Conservation (phyloP, 257 asterid species). For the Mitragyna speciosa region DNA sequence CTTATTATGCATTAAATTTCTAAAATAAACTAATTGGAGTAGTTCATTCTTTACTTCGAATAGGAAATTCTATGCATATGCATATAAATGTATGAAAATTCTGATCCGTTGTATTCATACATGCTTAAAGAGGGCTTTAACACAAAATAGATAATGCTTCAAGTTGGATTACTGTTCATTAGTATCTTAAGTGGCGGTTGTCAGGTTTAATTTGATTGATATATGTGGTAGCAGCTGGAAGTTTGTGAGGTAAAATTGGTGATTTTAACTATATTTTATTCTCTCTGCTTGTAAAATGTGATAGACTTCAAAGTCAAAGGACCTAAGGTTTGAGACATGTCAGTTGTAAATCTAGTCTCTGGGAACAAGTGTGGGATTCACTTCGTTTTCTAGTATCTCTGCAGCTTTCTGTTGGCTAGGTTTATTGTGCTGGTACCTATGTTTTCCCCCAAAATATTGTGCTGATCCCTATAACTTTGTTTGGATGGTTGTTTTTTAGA, state of each 20-base stretch:
- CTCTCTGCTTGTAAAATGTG: not conserved
- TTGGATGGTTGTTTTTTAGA: no score
- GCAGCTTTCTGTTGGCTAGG: not conserved
- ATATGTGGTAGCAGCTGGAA: not conserved
- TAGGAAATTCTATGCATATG: not conserved
- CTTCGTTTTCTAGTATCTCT: not conserved
- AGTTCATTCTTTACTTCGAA: not conserved
- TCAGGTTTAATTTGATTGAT: not conserved
- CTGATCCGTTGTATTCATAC: not conserved
- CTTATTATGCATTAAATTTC: not conserved
- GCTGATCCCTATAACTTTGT: not conserved
- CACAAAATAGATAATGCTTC: not conserved
- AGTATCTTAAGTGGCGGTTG: not conserved
- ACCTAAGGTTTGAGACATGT: not conserved
- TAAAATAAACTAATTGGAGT: not conserved
- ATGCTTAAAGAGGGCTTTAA: not conserved
- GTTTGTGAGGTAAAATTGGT: not conserved
- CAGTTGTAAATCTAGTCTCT: not conserved
- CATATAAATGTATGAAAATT: not conserved
- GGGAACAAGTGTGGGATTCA: not conserved
- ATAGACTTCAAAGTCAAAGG: not conserved
- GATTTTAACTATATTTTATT: not conserved
- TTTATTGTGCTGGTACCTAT: not conserved
- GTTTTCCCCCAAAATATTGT: not conserved
- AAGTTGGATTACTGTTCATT: not conserved